These are phyloP conservation scores for Populus hybrid DNA, from an alignment of 441 rosid species.

Conservation along the genomic window DNA sequence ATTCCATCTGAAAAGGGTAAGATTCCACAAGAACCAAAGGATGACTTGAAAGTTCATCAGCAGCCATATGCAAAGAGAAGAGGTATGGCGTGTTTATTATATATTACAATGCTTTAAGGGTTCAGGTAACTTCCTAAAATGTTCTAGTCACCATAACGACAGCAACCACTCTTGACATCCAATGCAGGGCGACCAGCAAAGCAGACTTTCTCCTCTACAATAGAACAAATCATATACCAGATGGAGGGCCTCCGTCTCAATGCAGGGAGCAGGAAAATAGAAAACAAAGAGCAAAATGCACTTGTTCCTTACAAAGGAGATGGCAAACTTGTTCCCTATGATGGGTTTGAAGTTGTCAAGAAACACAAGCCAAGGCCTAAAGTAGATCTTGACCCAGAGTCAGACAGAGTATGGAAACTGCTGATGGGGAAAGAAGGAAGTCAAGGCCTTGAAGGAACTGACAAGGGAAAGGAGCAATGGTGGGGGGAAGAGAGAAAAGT, in stretches of 20 bases:
- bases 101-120: conserved; percentile 13
- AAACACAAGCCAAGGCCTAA: conserved; percentile 74
- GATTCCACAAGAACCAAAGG: conserved; percentile 32
- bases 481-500: conserved; percentile 91
- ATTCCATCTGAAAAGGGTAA: conserved; percentile 26
- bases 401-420: conserved; percentile 83
- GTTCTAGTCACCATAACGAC: conserved; percentile 16
- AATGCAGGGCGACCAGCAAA: conserved; percentile 39
- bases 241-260: conserved; percentile 47
- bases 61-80: conserved; percentile 30
- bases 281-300: conserved; percentile 43
- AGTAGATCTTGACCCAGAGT: conserved; percentile 88
- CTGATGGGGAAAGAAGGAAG: conserved; percentile 71
- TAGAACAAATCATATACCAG: conserved; percentile 48
- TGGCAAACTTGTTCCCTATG: conserved; percentile 58
- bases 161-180: conserved; percentile 22
- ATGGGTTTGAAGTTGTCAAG: conserved; percentile 39
- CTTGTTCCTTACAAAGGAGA: conserved; percentile 51
- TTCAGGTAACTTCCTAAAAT: conserved; percentile 12
- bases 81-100: conserved; percentile 39
- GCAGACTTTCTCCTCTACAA: conserved; percentile 21
- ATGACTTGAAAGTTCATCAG: conserved; percentile 19
- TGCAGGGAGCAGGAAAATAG: conserved; percentile 25
- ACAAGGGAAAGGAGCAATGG: conserved; percentile 60
- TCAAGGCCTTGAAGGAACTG: conserved; percentile 47